These are phyloP conservation scores for Piper longum DNA, from an alignment of 164 flowering plant species.

Conservation along the genomic window DNA sequence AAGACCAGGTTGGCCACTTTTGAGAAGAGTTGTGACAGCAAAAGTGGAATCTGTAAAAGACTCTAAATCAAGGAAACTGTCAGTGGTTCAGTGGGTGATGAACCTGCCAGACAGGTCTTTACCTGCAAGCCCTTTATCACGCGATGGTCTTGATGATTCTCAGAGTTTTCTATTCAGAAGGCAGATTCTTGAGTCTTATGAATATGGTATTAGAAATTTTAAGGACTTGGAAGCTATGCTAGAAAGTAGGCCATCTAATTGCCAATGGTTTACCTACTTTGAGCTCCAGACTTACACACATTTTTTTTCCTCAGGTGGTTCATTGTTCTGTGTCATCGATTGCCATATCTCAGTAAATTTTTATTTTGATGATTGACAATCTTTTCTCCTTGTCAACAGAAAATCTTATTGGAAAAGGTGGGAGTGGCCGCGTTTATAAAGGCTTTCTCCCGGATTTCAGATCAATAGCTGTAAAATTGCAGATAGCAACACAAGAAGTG, in stretches of 20 bases:
- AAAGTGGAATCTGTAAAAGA: slow-evolving; percentile 9
- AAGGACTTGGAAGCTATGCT: slow-evolving; percentile 32
- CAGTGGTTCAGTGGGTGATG: slow-evolving; percentile 55
- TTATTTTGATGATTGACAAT: not conserved
- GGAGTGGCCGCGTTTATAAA: slow-evolving; percentile 61
- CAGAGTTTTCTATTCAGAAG: slow-evolving; percentile 9
- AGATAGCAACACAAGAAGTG: slow-evolving; percentile 47
- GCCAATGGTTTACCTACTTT: slow-evolving; percentile 41
- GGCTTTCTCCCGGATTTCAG: slow-evolving; percentile 61
- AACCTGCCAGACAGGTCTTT: slow-evolving; percentile 30
- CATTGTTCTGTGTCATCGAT: not conserved
- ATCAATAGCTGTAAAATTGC: slow-evolving; percentile 57
- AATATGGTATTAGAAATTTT: slow-evolving; percentile 5
- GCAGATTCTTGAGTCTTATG: slow-evolving; percentile 4
- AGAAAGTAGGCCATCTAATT: slow-evolving; percentile 22
- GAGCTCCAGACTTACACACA: slow-evolving; percentile 37
- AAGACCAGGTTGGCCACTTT: slow-evolving; percentile 68
- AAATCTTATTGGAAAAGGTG: slow-evolving; percentile 85
- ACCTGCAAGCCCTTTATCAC: slow-evolving; percentile 9
- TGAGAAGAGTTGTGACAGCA: slow-evolving; percentile 18
- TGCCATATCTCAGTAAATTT: not conserved
- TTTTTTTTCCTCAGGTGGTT: slow-evolving; percentile 57
- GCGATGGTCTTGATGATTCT: slow-evolving; percentile 1
- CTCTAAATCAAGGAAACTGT: slow-evolving; percentile 26
- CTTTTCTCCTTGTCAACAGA: slow-evolving; percentile 21